phyloP scores from a whole-genome alignment of 73 alveolate genomes.

The Paramecium pentaurelia region DNA sequence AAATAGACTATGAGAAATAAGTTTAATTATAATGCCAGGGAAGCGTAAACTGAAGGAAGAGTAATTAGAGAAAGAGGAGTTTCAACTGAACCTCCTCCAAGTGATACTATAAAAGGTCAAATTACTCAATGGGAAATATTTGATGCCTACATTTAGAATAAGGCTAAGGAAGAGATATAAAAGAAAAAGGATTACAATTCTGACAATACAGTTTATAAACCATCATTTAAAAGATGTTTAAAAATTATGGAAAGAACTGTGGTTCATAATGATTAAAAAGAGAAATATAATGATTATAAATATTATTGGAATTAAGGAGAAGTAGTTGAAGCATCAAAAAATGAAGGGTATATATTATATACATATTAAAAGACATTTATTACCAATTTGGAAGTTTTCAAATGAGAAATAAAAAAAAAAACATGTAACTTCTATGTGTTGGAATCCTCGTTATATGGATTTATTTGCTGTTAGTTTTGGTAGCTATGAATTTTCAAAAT shows the following conservation, averaged over 20 bases:
- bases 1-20: slow-evolving; percentile 84
- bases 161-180: slow-evolving; percentile 68
- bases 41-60: slow-evolving; percentile 83
- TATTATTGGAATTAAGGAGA: slow-evolving; percentile 74
- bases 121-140: slow-evolving; percentile 99
- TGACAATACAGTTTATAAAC: slow-evolving; percentile 80
- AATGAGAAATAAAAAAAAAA: slow-evolving; percentile 96
- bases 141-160: slow-evolving; percentile 87
- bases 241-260: slow-evolving; percentile 98
- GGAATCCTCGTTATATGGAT: slow-evolving; percentile 99
- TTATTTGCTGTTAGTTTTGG: slow-evolving; percentile 99
- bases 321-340: slow-evolving; percentile 56
- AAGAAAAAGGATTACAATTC: slow-evolving; percentile 72
- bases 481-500: slow-evolving; percentile 84
- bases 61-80: slow-evolving; percentile 83
- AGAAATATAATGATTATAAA: slow-evolving; percentile 92
- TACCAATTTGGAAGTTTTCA: slow-evolving; percentile 96
- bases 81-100: slow-evolving; percentile 92
- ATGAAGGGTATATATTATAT: slow-evolving; percentile 21
- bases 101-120: slow-evolving; percentile 74
- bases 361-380: slow-evolving; percentile 54
- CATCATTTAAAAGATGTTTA: slow-evolving; percentile 88
- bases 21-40: slow-evolving; percentile 91
- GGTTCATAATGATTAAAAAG: slow-evolving; percentile 94
- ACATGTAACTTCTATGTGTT: slow-evolving; percentile 96